A percentile compares a stretch with the other conserved stretches of the same genome.
Conservation (phyloP, 176 grass and related monocot species). For the Elaeis guineensis region DNA sequence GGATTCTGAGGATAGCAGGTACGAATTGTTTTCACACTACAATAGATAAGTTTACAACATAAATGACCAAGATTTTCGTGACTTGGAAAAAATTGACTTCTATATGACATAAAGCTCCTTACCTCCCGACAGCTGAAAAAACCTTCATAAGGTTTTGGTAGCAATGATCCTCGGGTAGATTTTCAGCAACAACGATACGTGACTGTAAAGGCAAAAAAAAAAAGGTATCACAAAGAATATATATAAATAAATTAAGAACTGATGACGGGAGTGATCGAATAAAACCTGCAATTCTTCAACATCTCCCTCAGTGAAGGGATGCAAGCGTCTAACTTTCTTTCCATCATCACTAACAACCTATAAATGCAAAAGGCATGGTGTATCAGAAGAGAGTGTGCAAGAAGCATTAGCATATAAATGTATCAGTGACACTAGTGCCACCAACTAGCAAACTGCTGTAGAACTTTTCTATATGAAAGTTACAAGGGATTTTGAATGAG, state of each 20-base stretch:
- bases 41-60: neutral
- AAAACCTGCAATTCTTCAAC: conserved; percentile 11
- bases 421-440: no score
- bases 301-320: conserved; percentile 5
- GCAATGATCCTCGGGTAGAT: conserved; percentile 10
- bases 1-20: conserved; percentile 3
- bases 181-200: neutral
- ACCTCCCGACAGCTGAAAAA: conserved; percentile 5
- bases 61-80: neutral
- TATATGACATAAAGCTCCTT: neutral
- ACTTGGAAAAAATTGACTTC: neutral
- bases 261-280: neutral
- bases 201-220: neutral
- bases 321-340: conserved; percentile 1
- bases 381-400: neutral
- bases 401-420: neutral
- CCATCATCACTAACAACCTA: conserved; percentile 9
- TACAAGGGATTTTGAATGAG: no score
- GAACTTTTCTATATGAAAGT: no score
- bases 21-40: conserved; percentile 3
- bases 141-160: conserved; percentile 10
- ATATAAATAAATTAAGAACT: neutral
- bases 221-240: neutral
- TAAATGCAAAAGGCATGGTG: neutral
- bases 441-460: no score